phyloP scores from a whole-genome alignment of 1,284 basidiomycete species.

The Heterobasidion parviporum region DNA sequence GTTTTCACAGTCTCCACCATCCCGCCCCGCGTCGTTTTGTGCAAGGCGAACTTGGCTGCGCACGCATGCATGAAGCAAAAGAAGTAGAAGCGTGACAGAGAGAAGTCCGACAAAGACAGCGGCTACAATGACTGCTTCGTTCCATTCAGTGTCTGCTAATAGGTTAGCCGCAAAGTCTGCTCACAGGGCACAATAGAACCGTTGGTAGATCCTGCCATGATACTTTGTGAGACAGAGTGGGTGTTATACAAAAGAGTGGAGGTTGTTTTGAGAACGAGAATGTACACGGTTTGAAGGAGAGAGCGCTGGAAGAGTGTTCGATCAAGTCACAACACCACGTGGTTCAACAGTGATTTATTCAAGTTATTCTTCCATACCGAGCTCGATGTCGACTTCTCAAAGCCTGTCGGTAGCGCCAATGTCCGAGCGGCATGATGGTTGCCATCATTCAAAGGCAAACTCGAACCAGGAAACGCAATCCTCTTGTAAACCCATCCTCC shows the following conservation, averaged over 20 bases:
- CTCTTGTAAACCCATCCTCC: too few species aligned
- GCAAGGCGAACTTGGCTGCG: background rate
- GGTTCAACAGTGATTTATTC: too few species aligned
- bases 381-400: too few species aligned
- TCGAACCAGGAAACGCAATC: too few species aligned
- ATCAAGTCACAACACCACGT: too few species aligned
- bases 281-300: too few species aligned
- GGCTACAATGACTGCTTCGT: background rate
- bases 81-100: background rate
- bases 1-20: background rate
- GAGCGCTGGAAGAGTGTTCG: too few species aligned
- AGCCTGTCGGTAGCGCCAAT: too few species aligned
- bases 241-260: background rate
- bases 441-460: too few species aligned
- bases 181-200: background rate
- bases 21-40: background rate
- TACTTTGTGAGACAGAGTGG: background rate
- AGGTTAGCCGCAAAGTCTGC: background rate
- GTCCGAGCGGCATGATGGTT: too few species aligned
- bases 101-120: background rate
- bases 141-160: background rate
- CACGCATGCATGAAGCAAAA: background rate
- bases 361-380: too few species aligned
- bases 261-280: too few species aligned
- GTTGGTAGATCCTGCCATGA: background rate